These are phyloP conservation scores for Pseudonectria foliicola DNA, from an alignment of 2,329 filamentous ascomycete species.

Conservation along the genomic window DNA sequence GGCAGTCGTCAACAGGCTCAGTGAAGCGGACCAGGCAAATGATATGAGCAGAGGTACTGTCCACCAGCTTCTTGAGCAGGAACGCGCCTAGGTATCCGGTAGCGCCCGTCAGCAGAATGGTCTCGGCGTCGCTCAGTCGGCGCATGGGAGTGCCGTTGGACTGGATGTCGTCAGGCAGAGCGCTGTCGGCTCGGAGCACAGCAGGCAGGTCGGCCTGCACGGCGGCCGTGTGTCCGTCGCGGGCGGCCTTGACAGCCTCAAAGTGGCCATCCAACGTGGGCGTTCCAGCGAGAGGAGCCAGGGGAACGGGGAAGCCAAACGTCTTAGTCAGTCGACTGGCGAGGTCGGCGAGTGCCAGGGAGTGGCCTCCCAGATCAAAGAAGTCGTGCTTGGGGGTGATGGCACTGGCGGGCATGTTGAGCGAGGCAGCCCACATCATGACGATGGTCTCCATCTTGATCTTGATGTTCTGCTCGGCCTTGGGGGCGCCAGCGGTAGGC, in stretches of 20 bases:
- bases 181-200: constrained; percentile 58
- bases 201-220: constrained; percentile 69
- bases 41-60: constrained; percentile 61
- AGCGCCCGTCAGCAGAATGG: constrained; percentile 65
- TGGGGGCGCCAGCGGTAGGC: constrained; percentile 30
- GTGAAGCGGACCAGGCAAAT: constrained; percentile 68
- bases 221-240: constrained; percentile 66
- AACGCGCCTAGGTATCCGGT: constrained; percentile 74
- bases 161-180: constrained; percentile 63
- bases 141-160: constrained; percentile 46
- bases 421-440: constrained; percentile 63
- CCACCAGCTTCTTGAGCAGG: constrained; percentile 60
- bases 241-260: constrained; percentile 60
- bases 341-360: constrained; percentile 68
- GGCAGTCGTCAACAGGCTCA: constrained; percentile 57
- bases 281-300: constrained; percentile 63
- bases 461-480: constrained; percentile 50
- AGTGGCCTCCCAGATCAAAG: constrained; percentile 76
- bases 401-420: constrained; percentile 55
- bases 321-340: constrained; percentile 61
- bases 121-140: constrained; percentile 57
- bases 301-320: constrained; percentile 67
- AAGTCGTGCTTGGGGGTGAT: constrained; percentile 69
- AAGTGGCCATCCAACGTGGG: constrained; percentile 68
- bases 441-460: constrained; percentile 62